These are phyloP conservation scores for Poa annua DNA, from an alignment of 176 grass and related monocot genomes.

Conservation along the genomic window DNA sequence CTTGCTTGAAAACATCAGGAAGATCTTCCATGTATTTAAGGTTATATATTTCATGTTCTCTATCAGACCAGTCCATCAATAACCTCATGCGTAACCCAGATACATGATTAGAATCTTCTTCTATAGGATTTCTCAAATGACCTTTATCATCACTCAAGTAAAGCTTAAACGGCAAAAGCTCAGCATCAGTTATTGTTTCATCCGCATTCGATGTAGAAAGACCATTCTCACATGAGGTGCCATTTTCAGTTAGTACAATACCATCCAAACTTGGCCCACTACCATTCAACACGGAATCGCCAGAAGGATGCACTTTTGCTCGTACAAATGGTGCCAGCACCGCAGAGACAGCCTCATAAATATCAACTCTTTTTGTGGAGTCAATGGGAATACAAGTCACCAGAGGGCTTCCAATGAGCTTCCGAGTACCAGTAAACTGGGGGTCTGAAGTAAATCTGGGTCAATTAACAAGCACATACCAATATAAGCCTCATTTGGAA, in stretches of 20 bases:
- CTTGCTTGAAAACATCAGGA: constrained; percentile 83
- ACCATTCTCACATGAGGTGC: constrained; percentile 27
- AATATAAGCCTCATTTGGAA: constrained; percentile 28
- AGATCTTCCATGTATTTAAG: constrained; percentile 74
- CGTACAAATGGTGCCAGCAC: constrained; percentile 71
- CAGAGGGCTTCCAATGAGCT: constrained; percentile 80
- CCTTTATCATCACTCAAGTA: constrained; percentile 83
- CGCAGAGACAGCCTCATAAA: constrained; percentile 65
- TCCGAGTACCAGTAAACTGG: constrained; percentile 58
- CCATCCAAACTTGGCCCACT: constrained; percentile 75
- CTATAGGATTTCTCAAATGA: constrained; percentile 45
- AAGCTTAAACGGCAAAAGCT: constrained; percentile 66
- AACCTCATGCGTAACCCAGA: constrained; percentile 47
- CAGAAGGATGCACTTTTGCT: constrained; percentile 51
- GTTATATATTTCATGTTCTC: constrained; percentile 73
- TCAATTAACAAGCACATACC: constrained; percentile 33
- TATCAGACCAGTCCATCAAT: constrained; percentile 85
- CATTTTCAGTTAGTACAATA: constrained; percentile 76
- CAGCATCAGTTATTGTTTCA: constrained; percentile 42
- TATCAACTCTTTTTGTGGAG: constrained; percentile 57
- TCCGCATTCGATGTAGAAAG: constrained; percentile 55
- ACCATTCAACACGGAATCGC: constrained; percentile 55
- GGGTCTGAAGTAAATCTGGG: constrained; percentile 59
- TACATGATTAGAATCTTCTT: constrained; percentile 52
- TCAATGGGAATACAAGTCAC: constrained; percentile 72